These are phyloP conservation scores for Bonia amplexicaulis DNA, from an alignment of 176 grass and related monocot genomes.

Conservation along the genomic window DNA sequence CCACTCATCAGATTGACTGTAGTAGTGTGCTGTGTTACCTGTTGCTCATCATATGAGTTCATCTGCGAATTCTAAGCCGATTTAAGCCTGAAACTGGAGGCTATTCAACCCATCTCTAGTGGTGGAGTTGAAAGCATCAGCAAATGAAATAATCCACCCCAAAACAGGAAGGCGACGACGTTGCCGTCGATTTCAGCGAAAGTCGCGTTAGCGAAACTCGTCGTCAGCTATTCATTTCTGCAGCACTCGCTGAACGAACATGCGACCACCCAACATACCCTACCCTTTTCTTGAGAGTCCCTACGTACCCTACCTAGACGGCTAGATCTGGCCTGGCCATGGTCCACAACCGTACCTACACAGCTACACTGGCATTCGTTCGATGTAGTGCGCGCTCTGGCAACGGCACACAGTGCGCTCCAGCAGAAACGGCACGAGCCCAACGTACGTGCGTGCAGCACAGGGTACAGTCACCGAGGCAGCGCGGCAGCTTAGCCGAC, in stretches of 20 bases:
- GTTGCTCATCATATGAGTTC: neutral
- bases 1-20: neutral
- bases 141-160: no score
- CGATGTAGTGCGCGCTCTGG: neutral
- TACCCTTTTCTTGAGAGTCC: no score
- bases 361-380: no score
- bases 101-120: neutral
- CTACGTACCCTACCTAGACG: no score
- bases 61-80: neutral
- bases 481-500: no score
- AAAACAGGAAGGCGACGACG: no score
- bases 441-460: neutral
- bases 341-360: no score
- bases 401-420: neutral
- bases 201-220: no score
- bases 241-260: neutral
- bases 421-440: neutral
- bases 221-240: neutral
- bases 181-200: no score
- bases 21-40: neutral
- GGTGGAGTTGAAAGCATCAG: no score
- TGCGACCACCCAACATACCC: neutral
- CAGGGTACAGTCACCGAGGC: neutral
- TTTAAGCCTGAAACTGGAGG: neutral
- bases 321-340: no score